Evolutionary conservation across 1,139 yeast species (phyloP).

Genomic region (Yamadazyma jaroonii): DNA sequence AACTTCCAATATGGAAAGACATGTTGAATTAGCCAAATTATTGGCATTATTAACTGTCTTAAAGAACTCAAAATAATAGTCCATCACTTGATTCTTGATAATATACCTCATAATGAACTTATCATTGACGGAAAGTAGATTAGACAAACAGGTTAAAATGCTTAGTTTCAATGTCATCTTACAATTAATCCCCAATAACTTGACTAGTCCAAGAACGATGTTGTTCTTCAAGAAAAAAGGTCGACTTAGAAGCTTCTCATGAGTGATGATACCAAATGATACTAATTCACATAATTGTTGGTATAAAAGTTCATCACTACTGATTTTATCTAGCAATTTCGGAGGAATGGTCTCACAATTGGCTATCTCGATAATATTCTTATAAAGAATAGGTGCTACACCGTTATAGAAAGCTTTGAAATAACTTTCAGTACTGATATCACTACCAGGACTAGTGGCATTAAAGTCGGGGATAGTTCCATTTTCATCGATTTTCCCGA

Average conservation of each 20-base stretch:
- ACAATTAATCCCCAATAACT: conserved; percentile 34
- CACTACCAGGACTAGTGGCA: conserved; percentile 27
- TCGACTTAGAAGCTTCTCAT: conserved; percentile 53
- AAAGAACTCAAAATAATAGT: conserved; percentile 50
- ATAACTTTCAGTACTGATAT: conserved; percentile 49
- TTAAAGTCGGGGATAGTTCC: conserved; percentile 29
- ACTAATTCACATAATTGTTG: conserved; percentile 70
- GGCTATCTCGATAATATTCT: conserved; percentile 41
- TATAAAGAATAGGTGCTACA: conserved; percentile 60
- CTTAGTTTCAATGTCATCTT: conserved; percentile 59
- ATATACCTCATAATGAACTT: conserved; percentile 55
- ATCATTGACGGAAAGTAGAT: conserved; percentile 59
- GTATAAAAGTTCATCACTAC: conserved; percentile 41
- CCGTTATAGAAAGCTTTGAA: conserved; percentile 58
- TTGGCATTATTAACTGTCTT: conserved; percentile 49
- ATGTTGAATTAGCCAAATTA: conserved; percentile 71
- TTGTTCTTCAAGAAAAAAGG: conserved; percentile 59
- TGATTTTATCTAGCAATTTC: conserved; percentile 12
- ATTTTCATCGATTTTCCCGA: conserved; percentile 20
- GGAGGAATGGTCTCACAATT: conserved; percentile 9
- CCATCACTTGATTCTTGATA: conserved; percentile 53
- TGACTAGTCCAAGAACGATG: conserved; percentile 52
- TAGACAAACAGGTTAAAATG: conserved; percentile 62
- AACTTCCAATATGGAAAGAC: conserved; percentile 66
- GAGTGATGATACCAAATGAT: conserved; percentile 63